Base-by-base conservation (phyloP, 148 eudicot genomes). In the Chenopodium album region DNA sequence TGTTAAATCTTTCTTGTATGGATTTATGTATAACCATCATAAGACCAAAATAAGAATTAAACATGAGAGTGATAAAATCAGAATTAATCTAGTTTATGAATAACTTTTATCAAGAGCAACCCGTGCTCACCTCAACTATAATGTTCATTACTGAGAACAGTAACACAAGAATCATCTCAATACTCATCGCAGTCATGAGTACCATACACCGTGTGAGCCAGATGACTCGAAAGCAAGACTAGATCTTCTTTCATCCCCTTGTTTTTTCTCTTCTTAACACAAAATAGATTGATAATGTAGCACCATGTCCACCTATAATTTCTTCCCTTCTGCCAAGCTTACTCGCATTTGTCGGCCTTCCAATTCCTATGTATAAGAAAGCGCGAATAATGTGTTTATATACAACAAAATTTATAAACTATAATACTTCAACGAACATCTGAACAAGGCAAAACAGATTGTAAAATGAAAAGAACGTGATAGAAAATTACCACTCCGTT, bases 321-420 rank as follows among this genome's bases (percentile, higher is more conserved):
- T 87, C 85, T 89, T 94, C 37, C 98, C 98, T 86, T 92, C 85
- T 31, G 98, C 98, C 77, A 89, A 67, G 87, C 92, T 89, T 63
- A 94, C 89, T 11, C 98, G 94, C 77, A 94, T 84, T 2, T 89
- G 82, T 12, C 98, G 91, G 2, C 98, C 98, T 77, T 94, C 98
- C 81, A 94, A 31, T 76, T 93, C 98, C 98, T 94, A 41, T 65
- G 70, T 47, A 26, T 22, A 46, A 68, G 17, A 73, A 56, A 66
- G 2, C 4, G 28, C 44, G 47, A 46, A 78, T 5, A 32, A 62
- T 62, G 26, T 6, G 14, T 34, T 31, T 9, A 10, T n/a, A 9
- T 2, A 65, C 14, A 41, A 6, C 29, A 28, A 4, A 41, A 34
- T 37, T 37, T 65, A 11, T n/a, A 8, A 6, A n/a, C 14, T 28